Conservation (phyloP, 2,329 filamentous ascomycete species). For the Exophiala alcalophila region DNA sequence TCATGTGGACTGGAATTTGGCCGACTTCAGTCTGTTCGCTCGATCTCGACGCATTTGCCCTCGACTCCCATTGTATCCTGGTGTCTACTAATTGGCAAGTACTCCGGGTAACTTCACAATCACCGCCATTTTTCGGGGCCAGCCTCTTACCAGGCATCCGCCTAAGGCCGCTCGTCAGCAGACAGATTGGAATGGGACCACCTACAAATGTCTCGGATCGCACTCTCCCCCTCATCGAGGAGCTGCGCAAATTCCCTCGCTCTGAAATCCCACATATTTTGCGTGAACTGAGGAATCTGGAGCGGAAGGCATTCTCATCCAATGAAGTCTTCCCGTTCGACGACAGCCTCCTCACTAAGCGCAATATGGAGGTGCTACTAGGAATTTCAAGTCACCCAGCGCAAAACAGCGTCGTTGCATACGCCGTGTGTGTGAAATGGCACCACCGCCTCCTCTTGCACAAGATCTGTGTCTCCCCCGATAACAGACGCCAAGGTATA, state of each 20-base stretch:
- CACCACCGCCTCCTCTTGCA: slow-evolving; percentile 49
- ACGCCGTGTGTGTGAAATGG: slow-evolving; percentile 47
- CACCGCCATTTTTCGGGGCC: too few species aligned
- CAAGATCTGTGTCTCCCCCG: slow-evolving; percentile 51
- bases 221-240: slow-evolving; percentile 4
- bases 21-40: too few species aligned
- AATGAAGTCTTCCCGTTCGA: slow-evolving; percentile 52
- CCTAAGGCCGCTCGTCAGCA: too few species aligned
- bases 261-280: slow-evolving; percentile 15
- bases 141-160: too few species aligned
- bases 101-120: too few species aligned
- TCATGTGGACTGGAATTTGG: too few species aligned
- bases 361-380: slow-evolving; percentile 24
- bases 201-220: background rate
- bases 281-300: slow-evolving; percentile 28
- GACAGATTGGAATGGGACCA: too few species aligned
- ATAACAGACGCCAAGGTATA: slow-evolving; percentile 47
- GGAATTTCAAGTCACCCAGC: background rate
- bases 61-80: too few species aligned
- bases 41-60: too few species aligned
- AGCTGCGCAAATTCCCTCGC: slow-evolving; percentile 15
- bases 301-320: slow-evolving; percentile 51
- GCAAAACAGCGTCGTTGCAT: slow-evolving; percentile 38
- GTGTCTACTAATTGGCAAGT: too few species aligned
- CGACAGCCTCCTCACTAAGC: slow-evolving; percentile 30